Conservation (phyloP, 1,284 basidiomycete genomes). For the Ceratobasidium sp. region DNA sequence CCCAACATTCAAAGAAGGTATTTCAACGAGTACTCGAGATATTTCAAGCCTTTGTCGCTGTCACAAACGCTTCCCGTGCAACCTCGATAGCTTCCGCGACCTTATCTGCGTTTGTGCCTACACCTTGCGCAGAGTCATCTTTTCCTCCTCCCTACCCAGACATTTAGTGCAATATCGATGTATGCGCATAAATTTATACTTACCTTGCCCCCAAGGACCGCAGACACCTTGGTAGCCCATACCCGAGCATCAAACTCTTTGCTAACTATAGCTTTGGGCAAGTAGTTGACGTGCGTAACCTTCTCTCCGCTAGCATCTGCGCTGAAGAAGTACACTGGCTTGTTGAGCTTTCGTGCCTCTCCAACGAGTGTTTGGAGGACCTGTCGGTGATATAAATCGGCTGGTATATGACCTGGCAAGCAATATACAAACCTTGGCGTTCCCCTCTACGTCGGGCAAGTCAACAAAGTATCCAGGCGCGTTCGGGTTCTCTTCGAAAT, state of each 20-base stretch:
- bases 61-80: constrained; percentile 65
- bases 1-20: not conserved
- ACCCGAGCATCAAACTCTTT: constrained; percentile 80
- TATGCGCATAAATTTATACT: constrained; percentile 48
- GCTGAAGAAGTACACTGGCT: constrained; percentile 91
- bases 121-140: constrained; percentile 88
- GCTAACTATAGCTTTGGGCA: constrained; percentile 75
- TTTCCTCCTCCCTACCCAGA: constrained; percentile 87
- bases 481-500: constrained; percentile 82
- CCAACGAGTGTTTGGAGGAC: constrained; percentile 81
- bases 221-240: constrained; percentile 85
- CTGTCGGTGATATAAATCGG: constrained; percentile 57
- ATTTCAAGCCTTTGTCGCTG: constrained; percentile 28
- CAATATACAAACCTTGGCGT: constrained; percentile 74
- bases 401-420: not conserved
- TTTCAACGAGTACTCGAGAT: not conserved
- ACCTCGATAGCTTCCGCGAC: constrained; percentile 77
- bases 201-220: constrained; percentile 90
- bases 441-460: constrained; percentile 78
- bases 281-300: constrained; percentile 89
- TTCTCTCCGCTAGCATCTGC: constrained; percentile 77
- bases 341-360: constrained; percentile 82
- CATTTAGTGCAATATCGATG: constrained; percentile 29
- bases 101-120: constrained; percentile 76
- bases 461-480: constrained; percentile 76